A percentile compares a stretch with the other conserved stretches of the same genome.
These are phyloP conservation scores for Coniochaeta pulveracea DNA, from an alignment of 2,329 filamentous ascomycete species.

Conservation along the genomic window DNA sequence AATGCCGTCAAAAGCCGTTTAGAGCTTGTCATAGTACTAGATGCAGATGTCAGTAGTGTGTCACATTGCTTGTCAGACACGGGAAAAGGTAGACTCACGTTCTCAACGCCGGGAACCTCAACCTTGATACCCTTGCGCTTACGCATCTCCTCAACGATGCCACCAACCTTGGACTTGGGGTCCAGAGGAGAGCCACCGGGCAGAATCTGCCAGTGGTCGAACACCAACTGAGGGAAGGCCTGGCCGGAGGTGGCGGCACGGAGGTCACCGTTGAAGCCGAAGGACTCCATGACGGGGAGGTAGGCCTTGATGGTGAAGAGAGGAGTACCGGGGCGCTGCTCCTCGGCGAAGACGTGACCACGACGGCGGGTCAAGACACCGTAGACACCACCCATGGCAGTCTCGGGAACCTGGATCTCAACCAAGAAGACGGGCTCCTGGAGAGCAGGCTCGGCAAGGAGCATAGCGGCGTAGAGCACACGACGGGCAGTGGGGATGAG, in stretches of 20 bases:
- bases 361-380: conserved; percentile 93
- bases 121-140: conserved; percentile 99
- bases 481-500: conserved; percentile 96
- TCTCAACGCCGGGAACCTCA: conserved; percentile 83
- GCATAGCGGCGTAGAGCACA: conserved; percentile 87
- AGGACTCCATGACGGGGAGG: conserved; percentile 28
- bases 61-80: neutral
- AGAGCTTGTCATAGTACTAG: conserved; percentile 99
- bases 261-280: conserved; percentile 94
- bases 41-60: conserved; percentile 23
- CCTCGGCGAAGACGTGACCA: conserved; percentile 98
- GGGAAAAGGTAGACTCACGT: conserved; percentile 55
- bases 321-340: conserved; percentile 96
- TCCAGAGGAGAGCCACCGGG: conserved; percentile 91
- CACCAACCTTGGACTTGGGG: conserved; percentile 66
- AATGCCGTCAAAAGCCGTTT: conserved; percentile 38
- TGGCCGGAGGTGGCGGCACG: conserved; percentile 88
- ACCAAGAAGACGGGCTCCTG: conserved; percentile 98
- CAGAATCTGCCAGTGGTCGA: conserved; percentile 97
- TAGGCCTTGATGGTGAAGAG: conserved; percentile 77
- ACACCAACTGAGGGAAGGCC: conserved; percentile 97
- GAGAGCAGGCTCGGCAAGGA: conserved; percentile 83
- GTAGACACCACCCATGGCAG: conserved; percentile 99
- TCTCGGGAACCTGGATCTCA: conserved; percentile 98
- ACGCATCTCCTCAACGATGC: conserved; percentile 79